phyloP scores from a whole-genome alignment of 1,139 yeast genomes.

The Saccharomyces pastorianus region DNA sequence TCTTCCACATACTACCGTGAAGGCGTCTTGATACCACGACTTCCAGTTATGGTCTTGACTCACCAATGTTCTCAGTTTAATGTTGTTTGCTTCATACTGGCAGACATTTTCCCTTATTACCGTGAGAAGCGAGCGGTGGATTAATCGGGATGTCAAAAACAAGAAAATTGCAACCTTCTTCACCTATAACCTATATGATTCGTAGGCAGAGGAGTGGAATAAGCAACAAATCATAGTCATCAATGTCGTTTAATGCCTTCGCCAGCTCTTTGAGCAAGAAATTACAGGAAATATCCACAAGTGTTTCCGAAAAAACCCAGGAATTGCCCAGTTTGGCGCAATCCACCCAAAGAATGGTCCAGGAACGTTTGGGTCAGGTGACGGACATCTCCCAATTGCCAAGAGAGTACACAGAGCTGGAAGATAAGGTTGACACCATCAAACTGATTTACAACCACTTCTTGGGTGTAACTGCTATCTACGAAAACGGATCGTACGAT shows the following conservation, averaged over 20 bases:
- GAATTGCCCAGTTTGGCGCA: slow-evolving; percentile 57
- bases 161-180: background rate
- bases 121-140: background rate
- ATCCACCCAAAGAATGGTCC: slow-evolving; percentile 71
- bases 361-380: slow-evolving; percentile 70
- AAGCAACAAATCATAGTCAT: background rate
- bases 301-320: slow-evolving; percentile 28
- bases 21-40: background rate
- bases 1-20: background rate
- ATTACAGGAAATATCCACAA: slow-evolving; percentile 26
- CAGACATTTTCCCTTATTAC: background rate
- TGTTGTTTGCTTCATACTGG: background rate
- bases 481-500: slow-evolving; percentile 75
- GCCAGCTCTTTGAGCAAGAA: slow-evolving; percentile 21
- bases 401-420: slow-evolving; percentile 69
- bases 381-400: slow-evolving; percentile 81
- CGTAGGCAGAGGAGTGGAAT: background rate
- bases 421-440: slow-evolving; percentile 65
- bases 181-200: background rate
- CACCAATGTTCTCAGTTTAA: background rate
- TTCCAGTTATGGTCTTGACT: background rate
- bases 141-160: background rate
- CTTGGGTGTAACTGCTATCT: slow-evolving; percentile 60
- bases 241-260: slow-evolving; percentile 18
- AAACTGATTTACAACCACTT: slow-evolving; percentile 66